phyloP scores from a whole-genome alignment of 352 stramenopile species.

The Aphanomyces cochlioides region DNA sequence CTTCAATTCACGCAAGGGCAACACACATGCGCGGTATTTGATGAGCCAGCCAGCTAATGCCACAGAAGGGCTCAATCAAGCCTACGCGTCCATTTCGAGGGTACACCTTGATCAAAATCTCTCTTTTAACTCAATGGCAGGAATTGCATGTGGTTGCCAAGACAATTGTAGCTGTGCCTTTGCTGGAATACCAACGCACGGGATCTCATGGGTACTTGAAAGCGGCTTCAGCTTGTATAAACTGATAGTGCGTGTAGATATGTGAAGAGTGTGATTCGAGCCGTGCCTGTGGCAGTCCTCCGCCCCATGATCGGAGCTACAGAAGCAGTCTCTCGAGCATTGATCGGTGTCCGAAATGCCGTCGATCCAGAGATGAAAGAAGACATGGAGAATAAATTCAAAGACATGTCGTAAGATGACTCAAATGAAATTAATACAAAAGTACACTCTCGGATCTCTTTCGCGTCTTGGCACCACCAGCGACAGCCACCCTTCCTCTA shows the following conservation, averaged over 20 bases:
- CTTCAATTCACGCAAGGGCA: slow-evolving; percentile 26
- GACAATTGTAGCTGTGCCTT: slow-evolving; percentile 82
- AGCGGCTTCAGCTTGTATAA: too few relatives aligned
- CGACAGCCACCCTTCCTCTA: too few relatives aligned
- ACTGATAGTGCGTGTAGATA: slow-evolving; percentile 3
- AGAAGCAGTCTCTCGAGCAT: slow-evolving; percentile 77
- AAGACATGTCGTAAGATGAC: slow-evolving; percentile 45
- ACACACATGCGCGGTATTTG: slow-evolving; percentile 52
- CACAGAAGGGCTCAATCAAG: slow-evolving; percentile 74
- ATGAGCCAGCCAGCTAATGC: slow-evolving; percentile 77
- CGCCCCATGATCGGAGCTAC: slow-evolving; percentile 85
- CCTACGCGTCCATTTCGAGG: slow-evolving; percentile 78
- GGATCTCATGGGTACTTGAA: slow-evolving; percentile 77
- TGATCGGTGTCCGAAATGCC: slow-evolving; percentile 83
- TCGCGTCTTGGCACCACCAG: too few relatives aligned
- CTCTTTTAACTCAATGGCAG: neutral
- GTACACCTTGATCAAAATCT: neutral
- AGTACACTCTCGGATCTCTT: too few relatives aligned
- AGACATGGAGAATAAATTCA: slow-evolving; percentile 90
- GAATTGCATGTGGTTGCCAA: slow-evolving; percentile 82
- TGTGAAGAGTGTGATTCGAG: slow-evolving; percentile 83
- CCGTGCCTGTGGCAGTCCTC: slow-evolving; percentile 76
- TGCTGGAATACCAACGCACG: slow-evolving; percentile 90
- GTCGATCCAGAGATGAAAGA: slow-evolving; percentile 87
- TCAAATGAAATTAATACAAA: neutral